Conservation (phyloP, 495 filamentous ascomycete genomes). For the Penicillium waksmanii region DNA sequence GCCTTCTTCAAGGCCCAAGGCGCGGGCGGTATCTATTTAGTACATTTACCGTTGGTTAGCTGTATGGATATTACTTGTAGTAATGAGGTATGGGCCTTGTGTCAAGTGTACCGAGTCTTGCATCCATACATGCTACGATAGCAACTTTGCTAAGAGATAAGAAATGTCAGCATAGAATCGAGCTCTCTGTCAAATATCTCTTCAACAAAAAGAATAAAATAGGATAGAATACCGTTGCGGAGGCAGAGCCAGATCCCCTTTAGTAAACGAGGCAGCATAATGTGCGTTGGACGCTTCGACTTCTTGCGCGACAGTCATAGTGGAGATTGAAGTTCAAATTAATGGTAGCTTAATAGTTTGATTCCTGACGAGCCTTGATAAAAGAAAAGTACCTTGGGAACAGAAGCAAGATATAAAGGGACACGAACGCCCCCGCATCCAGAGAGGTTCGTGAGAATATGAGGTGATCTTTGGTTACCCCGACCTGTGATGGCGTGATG, state of each 20-base stretch:
- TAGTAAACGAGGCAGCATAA: constrained; percentile 64
- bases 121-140: constrained; percentile 82
- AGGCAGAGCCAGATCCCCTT: constrained; percentile 70
- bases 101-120: constrained; percentile 59
- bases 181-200: neutral
- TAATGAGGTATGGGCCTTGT: neutral
- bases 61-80: neutral
- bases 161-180: neutral
- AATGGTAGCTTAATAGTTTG: neutral
- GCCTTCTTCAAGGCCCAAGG: constrained; percentile 74
- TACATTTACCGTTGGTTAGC: neutral
- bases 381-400: constrained; percentile 12
- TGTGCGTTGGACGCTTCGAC: constrained; percentile 54
- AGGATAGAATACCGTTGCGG: constrained; percentile 57
- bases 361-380: too few species aligned
- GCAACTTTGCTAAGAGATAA: constrained; percentile 30
- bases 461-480: constrained; percentile 21
- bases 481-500: constrained; percentile 21
- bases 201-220: neutral
- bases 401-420: constrained; percentile 10
- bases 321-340: constrained; percentile 1
- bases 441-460: constrained; percentile 12
- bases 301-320: constrained; percentile 42
- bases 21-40: constrained; percentile 59
- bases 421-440: constrained; percentile 14